Evolutionary conservation across 1,139 yeast species (phyloP).

Genomic region (Kluyveromyces sp.): DNA sequence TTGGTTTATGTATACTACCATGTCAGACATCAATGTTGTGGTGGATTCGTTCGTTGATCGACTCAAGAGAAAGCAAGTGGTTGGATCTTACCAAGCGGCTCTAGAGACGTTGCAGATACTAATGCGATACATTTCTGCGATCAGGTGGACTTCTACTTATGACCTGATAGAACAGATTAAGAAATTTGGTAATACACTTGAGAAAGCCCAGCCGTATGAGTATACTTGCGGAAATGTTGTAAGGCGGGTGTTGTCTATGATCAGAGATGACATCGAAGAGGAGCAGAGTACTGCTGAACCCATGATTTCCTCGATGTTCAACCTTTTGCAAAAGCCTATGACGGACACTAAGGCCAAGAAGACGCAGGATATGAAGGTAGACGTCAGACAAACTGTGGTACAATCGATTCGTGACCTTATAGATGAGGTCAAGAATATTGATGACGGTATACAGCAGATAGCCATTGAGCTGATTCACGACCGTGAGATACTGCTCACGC

Average conservation of each 20-base stretch:
- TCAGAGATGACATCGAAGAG: constrained; percentile 79
- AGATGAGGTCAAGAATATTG: constrained; percentile 85
- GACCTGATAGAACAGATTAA: constrained; percentile 69
- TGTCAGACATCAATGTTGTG: constrained; percentile 30
- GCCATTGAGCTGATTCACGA: constrained; percentile 93
- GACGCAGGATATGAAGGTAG: constrained; percentile 35
- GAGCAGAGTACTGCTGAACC: constrained; percentile 41
- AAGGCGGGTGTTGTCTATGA: constrained; percentile 78
- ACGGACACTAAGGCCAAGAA: constrained; percentile 22
- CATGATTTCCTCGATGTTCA: constrained; percentile 82
- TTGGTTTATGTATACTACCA: background rate
- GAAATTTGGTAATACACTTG: constrained; percentile 50
- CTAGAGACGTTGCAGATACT: constrained; percentile 79
- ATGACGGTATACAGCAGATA: constrained; percentile 85
- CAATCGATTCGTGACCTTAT: constrained; percentile 91
- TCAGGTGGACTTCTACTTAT: constrained; percentile 75
- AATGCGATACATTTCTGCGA: constrained; percentile 83
- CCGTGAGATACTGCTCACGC: constrained; percentile 82
- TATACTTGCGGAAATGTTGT: constrained; percentile 87
- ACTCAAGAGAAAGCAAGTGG: constrained; percentile 30
- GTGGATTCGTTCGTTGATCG: constrained; percentile 37
- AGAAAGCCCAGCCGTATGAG: constrained; percentile 67
- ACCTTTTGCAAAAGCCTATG: constrained; percentile 56
- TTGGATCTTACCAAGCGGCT: constrained; percentile 63
- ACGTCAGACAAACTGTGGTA: constrained; percentile 78